These are phyloP conservation scores for Aspergillus cavernicola DNA, from an alignment of 495 filamentous ascomycete species.

Conservation along the genomic window DNA sequence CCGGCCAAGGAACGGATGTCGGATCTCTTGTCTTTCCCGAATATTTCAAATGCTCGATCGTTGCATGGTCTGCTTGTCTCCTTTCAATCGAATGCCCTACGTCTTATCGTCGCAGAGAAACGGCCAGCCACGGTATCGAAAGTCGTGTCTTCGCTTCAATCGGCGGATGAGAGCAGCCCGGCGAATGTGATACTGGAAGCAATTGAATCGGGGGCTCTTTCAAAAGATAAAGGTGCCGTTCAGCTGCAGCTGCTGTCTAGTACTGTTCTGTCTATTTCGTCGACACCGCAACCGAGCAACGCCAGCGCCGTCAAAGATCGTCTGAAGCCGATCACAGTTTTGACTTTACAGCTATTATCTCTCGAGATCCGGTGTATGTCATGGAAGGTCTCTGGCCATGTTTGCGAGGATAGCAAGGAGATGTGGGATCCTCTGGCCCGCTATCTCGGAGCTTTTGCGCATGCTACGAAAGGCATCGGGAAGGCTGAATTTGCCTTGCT, in stretches of 20 bases:
- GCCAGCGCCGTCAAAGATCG: conserved; percentile 47
- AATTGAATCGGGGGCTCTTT: conserved; percentile 38
- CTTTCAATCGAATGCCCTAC: conserved; percentile 47
- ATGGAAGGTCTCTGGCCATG: conserved; percentile 70
- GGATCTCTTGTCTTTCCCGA: conserved; percentile 60
- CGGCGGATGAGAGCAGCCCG: conserved; percentile 58
- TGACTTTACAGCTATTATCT: conserved; percentile 65
- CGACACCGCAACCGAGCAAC: conserved; percentile 14
- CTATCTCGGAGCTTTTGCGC: conserved; percentile 59
- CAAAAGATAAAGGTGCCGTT: conserved; percentile 57
- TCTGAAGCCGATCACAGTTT: conserved; percentile 54
- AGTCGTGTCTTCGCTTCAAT: conserved; percentile 37
- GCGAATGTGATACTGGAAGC: conserved; percentile 56
- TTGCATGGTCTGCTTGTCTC: conserved; percentile 35
- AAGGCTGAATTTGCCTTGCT: conserved; percentile 38
- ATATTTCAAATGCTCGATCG: conserved; percentile 33
- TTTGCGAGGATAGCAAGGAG: conserved; percentile 64
- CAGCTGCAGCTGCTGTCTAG: conserved; percentile 71
- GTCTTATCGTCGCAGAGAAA: conserved; percentile 41
- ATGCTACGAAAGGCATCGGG: conserved; percentile 44
- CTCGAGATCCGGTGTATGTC: conserved; percentile 62
- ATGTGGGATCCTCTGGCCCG: conserved; percentile 64
- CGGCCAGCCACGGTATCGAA: conserved; percentile 50
- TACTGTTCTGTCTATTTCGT: conserved; percentile 59
- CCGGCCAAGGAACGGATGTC: conserved; percentile 48